Percentiles rank a stretch among this genome's conserved stretches.
phyloP scores from a whole-genome alignment of 495 filamentous ascomycete genomes.

The Xylaria castorea region DNA sequence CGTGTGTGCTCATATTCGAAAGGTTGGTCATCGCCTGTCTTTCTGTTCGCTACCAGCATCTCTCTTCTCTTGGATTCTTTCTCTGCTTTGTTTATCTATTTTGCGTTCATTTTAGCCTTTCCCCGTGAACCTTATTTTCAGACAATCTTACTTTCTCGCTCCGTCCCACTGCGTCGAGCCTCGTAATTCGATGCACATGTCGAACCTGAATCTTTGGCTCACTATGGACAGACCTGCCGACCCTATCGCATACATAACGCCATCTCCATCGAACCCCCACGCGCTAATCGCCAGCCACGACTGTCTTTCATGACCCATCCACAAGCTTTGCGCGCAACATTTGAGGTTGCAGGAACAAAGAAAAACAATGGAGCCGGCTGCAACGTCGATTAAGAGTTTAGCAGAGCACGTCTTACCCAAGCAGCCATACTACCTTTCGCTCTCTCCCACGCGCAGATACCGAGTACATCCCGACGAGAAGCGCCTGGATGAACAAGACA shows the following conservation, averaged over 20 bases:
- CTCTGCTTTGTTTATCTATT: background rate
- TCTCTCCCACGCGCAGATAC: slow-evolving; percentile 46
- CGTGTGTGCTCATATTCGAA: slow-evolving; percentile 9
- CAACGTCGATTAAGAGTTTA: slow-evolving; percentile 51
- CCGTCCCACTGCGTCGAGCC: slow-evolving; percentile 18
- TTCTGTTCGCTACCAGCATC: background rate
- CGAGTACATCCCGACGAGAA: slow-evolving; percentile 44
- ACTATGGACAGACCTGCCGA: slow-evolving; percentile 12
- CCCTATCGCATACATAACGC: background rate
- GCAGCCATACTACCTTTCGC: slow-evolving; percentile 51
- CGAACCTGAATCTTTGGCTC: slow-evolving; percentile 19
- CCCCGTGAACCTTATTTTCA: background rate
- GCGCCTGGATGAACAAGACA: slow-evolving; percentile 46
- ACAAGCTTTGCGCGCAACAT: slow-evolving; percentile 39
- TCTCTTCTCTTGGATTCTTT: background rate
- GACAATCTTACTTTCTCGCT: background rate
- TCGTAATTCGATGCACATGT: slow-evolving; percentile 9
- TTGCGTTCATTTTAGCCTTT: slow-evolving; percentile 1
- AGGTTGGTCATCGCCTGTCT: slow-evolving; percentile 11
- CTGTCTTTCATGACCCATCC: slow-evolving; percentile 28
- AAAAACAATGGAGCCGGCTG: slow-evolving; percentile 58
- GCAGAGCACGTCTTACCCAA: slow-evolving; percentile 51
- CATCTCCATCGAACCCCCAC: background rate
- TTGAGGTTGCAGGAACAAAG: slow-evolving; percentile 41
- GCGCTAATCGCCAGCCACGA: background rate